Evolutionary conservation across 2,329 filamentous ascomycete species (phyloP), one percentile per base, ranked within the genome.

Genomic region (Talaromyces sp.): DNA sequence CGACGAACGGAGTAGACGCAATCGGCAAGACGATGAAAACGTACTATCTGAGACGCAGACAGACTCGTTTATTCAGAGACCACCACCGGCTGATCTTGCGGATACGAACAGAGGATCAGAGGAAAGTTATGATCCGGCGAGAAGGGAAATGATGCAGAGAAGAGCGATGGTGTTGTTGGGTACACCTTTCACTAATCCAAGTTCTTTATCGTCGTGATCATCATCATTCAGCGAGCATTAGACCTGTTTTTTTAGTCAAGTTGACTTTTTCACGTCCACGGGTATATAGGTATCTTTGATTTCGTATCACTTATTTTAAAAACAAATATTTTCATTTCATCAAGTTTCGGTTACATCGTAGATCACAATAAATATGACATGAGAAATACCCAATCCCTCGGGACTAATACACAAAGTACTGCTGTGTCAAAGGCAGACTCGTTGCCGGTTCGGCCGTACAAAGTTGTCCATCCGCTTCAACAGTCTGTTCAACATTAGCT

Each of bases 381-480:
- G 33, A 52, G 19, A 39, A 21, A 10, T 17, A 39, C 35, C 13
- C 25, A 10, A 51, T 1, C 17, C 25, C 25, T 22, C 31, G 15
- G 1, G 17, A 51, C 74, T 70, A 94, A 70, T 88, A 96, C 53
- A 92, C 84, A 72, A 86, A 96, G 69, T 83, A 92, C 13, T 75
- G 78, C 77, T 96, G 91, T 60, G 88, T 85, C 69, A 96, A 77
- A 6, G 91, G 91, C 73, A 97, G 72, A 53, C 69, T 80, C 25
- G 80, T 79, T 21, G 88, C 84, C 3, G 91, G 89, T 73, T 88
- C 89, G 0, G 90, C 90, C 41, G 78, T 81, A 69, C 89, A 92
- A 36, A 86, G 77, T 72, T 83, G 74, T 0, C 89, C 91, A 74
- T 96, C 91, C 1, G 92, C 92, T 76, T 93, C 86, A 25, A 97